phyloP scores from a whole-genome alignment of 495 filamentous ascomycete species.

The Aspergillus baeticus region DNA sequence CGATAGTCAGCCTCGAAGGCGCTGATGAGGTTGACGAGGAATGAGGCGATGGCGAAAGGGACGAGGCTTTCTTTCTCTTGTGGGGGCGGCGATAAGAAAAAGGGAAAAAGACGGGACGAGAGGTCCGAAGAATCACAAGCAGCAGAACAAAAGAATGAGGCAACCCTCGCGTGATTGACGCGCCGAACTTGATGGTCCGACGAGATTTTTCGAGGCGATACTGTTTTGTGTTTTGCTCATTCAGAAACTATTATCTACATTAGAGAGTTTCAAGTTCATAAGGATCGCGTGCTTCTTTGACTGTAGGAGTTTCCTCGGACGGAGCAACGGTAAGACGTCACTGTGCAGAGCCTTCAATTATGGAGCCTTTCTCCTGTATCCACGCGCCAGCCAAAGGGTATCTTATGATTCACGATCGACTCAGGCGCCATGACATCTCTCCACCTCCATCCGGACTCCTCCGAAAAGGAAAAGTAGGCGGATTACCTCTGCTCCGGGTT shows the following conservation, averaged over 20 bases:
- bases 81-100: constrained; percentile 21
- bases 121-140: constrained; percentile 22
- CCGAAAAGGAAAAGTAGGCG: constrained; percentile 5
- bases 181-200: constrained; percentile 1
- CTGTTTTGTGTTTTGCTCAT: background rate
- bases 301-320: background rate
- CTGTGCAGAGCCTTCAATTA: constrained; percentile 9
- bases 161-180: constrained; percentile 24
- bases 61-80: background rate
- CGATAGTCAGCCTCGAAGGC: constrained; percentile 9
- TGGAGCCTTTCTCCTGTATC: background rate
- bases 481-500: constrained; percentile 5
- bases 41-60: constrained; percentile 10
- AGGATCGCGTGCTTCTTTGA: background rate
- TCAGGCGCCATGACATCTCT: constrained; percentile 2
- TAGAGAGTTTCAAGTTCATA: background rate
- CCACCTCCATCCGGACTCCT: constrained; percentile 12
- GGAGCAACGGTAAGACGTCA: constrained; percentile 19
- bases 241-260: background rate
- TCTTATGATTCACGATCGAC: constrained; percentile 4
- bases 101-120: constrained; percentile 15
- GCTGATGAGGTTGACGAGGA: constrained; percentile 9
- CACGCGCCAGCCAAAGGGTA: background rate
- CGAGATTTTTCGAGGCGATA: background rate
- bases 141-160: background rate